Percentiles rank a stretch among this genome's conserved stretches.
Conservation (phyloP, 768 basidiomycete genomes). For the Xerocomellus amylosporus region DNA sequence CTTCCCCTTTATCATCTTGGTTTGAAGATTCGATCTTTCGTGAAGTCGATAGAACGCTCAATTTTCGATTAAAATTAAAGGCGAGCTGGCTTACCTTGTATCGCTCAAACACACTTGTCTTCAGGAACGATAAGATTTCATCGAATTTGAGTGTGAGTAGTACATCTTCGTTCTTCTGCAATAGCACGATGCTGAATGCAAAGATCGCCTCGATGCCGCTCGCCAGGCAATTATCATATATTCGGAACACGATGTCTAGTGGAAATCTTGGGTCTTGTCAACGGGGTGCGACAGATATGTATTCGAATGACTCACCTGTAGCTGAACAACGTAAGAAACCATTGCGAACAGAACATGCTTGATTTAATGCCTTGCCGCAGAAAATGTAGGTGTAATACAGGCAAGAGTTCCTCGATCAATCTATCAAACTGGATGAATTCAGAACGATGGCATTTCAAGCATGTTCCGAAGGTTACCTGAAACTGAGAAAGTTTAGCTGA, state of each 20-base stretch:
- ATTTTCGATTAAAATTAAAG: background rate
- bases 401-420: conserved; percentile 86
- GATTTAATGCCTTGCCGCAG: conserved; percentile 93
- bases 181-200: conserved; percentile 83
- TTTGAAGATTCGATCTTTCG: conserved; percentile 28
- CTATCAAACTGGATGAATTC: conserved; percentile 75
- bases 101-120: conserved; percentile 74
- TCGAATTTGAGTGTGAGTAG: conserved; percentile 87
- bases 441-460: conserved; percentile 11
- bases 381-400: conserved; percentile 91
- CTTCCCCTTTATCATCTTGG: conserved; percentile 28
- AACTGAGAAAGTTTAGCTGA: conserved; percentile 41
- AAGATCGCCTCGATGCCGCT: conserved; percentile 98
- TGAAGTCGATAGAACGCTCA: background rate
- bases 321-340: conserved; percentile 97
- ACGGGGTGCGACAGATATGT: background rate
- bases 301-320: conserved; percentile 60
- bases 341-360: conserved; percentile 98
- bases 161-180: conserved; percentile 83
- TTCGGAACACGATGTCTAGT: conserved; percentile 89
- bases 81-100: conserved; percentile 53
- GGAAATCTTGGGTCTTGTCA: conserved; percentile 65
- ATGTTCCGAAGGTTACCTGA: conserved; percentile 45
- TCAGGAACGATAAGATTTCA: conserved; percentile 81
- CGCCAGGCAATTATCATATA: conserved; percentile 94